These are phyloP conservation scores for Chaetomidium leptoderma DNA, from an alignment of 495 filamentous ascomycete genomes.

Conservation along the genomic window DNA sequence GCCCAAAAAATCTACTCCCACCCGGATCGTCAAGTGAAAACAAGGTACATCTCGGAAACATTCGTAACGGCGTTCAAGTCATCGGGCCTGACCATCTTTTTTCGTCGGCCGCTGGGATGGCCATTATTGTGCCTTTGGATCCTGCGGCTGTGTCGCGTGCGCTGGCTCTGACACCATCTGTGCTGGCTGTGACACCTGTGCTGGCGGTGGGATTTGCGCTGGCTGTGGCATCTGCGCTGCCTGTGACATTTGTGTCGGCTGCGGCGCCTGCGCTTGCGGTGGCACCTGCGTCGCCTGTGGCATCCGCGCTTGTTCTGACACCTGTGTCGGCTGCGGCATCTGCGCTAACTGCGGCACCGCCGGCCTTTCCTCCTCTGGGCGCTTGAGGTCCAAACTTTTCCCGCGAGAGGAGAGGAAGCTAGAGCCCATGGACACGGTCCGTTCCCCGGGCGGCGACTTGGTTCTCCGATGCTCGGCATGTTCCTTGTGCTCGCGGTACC, in stretches of 20 bases:
- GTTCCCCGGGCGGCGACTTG: slow-evolving; percentile 45
- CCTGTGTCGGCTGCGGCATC: too few relatives aligned
- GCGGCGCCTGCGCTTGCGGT: not conserved
- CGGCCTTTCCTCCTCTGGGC: slow-evolving; percentile 31
- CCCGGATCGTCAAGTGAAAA: not conserved
- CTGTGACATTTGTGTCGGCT: not conserved
- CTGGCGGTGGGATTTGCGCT: too few relatives aligned
- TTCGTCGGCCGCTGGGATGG: not conserved
- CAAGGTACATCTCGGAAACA: not conserved
- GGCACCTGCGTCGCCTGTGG: too few relatives aligned
- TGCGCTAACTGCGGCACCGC: slow-evolving; percentile 14
- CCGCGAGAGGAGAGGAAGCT: slow-evolving; percentile 33
- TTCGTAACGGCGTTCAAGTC: slow-evolving; percentile 9
- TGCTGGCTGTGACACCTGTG: too few relatives aligned
- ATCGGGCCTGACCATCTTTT: not conserved
- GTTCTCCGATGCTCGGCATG: slow-evolving; percentile 54
- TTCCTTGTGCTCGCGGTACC: slow-evolving; percentile 73
- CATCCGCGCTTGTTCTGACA: too few relatives aligned
- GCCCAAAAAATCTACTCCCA: not conserved
- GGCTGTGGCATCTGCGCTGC: too few relatives aligned
- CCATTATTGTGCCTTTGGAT: not conserved
- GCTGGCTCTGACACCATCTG: too few relatives aligned
- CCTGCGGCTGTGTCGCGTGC: too few relatives aligned
- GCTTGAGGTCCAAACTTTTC: slow-evolving; percentile 43
- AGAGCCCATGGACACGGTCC: slow-evolving; percentile 21